phyloP scores from a whole-genome alignment of 2,329 filamentous ascomycete genomes.

The Cladosporium sp. region DNA sequence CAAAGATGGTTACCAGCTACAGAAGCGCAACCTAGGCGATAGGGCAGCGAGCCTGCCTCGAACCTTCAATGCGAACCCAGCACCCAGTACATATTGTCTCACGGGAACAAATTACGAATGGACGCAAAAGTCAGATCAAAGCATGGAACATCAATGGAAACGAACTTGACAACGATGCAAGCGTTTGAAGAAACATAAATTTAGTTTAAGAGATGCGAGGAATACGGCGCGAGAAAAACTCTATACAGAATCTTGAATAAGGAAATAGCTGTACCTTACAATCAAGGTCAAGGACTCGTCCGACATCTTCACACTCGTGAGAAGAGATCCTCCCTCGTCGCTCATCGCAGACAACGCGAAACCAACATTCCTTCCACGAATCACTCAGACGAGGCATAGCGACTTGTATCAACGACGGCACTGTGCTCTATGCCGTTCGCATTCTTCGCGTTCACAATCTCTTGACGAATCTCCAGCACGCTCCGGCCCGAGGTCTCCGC shows the following conservation, averaged over 20 bases:
- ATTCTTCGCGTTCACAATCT: slow-evolving; percentile 9
- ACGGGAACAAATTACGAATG: too few relatives aligned
- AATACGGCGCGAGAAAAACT: too few relatives aligned
- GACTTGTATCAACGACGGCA: background rate
- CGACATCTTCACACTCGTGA: background rate
- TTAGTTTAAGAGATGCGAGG: too few relatives aligned
- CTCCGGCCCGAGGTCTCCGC: background rate
- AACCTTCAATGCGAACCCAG: too few relatives aligned
- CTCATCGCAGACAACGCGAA: background rate
- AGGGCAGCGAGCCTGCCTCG: too few relatives aligned
- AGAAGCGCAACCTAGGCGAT: too few relatives aligned
- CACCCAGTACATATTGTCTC: too few relatives aligned
- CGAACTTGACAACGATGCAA: too few relatives aligned
- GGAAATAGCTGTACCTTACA: background rate
- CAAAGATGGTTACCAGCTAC: too few relatives aligned
- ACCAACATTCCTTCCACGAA: background rate
- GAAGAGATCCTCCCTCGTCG: background rate
- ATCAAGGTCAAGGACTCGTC: background rate
- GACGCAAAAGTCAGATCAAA: too few relatives aligned
- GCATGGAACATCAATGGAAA: too few relatives aligned
- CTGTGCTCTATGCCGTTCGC: slow-evolving; percentile 12
- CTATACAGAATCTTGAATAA: background rate
- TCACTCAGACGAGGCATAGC: background rate
- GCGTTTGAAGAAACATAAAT: too few relatives aligned
- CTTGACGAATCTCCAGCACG: background rate